Evolutionary conservation across 345 rosid species (phyloP).

Genomic region (Sapria himalayana): DNA sequence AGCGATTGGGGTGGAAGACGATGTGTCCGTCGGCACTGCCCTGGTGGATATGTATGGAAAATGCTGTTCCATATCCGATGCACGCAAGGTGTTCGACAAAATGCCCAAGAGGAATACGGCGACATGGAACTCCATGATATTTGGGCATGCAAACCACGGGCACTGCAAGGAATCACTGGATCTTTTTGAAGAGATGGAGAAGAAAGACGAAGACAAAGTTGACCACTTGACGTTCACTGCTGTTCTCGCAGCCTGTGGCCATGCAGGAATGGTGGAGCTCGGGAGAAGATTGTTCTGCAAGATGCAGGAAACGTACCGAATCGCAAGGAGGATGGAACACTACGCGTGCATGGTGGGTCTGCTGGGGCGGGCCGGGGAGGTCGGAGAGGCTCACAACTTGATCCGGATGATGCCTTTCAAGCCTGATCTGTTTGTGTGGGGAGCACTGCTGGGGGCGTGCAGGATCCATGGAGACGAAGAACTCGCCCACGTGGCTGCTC

Average conservation of each 20-base stretch:
- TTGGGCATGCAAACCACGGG: slow-evolving; percentile 67
- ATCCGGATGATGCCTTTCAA: slow-evolving; percentile 36
- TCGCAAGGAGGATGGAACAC: slow-evolving; percentile 57
- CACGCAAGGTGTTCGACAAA: slow-evolving; percentile 28
- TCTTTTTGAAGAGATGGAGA: slow-evolving; percentile 48
- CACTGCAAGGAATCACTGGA: slow-evolving; percentile 40
- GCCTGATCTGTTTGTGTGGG: slow-evolving; percentile 82
- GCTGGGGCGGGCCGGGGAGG: slow-evolving; percentile 55
- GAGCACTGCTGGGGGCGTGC: slow-evolving; percentile 76
- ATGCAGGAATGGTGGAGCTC: slow-evolving; percentile 40
- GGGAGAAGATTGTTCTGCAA: slow-evolving; percentile 34
- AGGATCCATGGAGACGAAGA: slow-evolving; percentile 46
- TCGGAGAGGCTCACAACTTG: slow-evolving; percentile 34
- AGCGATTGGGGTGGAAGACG: slow-evolving; percentile 38
- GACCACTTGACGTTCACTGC: slow-evolving; percentile 71
- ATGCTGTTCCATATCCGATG: slow-evolving; percentile 45
- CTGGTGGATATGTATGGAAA: slow-evolving; percentile 77
- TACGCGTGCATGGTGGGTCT: slow-evolving; percentile 74
- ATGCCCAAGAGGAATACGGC: slow-evolving; percentile 31
- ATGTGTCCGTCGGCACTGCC: slow-evolving; percentile 46
- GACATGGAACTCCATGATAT: slow-evolving; percentile 82
- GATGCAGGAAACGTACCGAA: slow-evolving; percentile 49
- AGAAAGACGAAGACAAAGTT: slow-evolving; percentile 20
- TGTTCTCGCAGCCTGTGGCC: slow-evolving; percentile 66
- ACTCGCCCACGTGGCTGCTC: slow-evolving; percentile 50